phyloP scores from a whole-genome alignment of 495 filamentous ascomycete genomes.

The Penicillium robsamsonii region DNA sequence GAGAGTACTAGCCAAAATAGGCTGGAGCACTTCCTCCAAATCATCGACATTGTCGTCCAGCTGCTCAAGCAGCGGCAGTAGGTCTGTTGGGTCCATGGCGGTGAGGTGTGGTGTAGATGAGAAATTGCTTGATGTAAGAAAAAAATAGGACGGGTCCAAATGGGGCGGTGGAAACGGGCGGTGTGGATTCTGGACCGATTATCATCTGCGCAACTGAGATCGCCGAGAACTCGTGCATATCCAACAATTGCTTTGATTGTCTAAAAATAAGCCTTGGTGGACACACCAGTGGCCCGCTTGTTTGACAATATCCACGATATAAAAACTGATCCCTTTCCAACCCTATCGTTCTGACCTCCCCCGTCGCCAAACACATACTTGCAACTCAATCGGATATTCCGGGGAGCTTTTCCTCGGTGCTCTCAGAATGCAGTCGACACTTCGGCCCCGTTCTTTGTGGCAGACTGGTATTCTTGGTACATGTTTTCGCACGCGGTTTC shows the following conservation, averaged over 20 bases:
- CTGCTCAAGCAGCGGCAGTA: slow-evolving; percentile 59
- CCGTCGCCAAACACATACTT: not conserved
- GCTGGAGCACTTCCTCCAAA: slow-evolving; percentile 68
- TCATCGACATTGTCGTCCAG: slow-evolving; percentile 76
- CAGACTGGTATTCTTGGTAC: slow-evolving; percentile 30
- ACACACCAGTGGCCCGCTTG: not conserved
- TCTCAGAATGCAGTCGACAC: slow-evolving; percentile 40
- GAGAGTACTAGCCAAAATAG: slow-evolving; percentile 62
- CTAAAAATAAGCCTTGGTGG: not conserved
- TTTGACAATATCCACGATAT: not conserved
- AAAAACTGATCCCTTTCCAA: not conserved
- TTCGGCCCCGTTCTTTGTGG: slow-evolving; percentile 39
- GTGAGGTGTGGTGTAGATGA: slow-evolving; percentile 11
- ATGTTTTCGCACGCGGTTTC: slow-evolving; percentile 14
- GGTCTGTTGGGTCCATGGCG: slow-evolving; percentile 42
- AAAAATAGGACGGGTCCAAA: slow-evolving; percentile 25
- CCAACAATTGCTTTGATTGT: slow-evolving; percentile 1
- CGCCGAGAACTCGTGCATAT: not conserved
- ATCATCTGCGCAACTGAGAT: slow-evolving; percentile 20
- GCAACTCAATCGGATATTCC: slow-evolving; percentile 2
- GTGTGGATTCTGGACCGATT: slow-evolving; percentile 17
- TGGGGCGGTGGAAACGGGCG: slow-evolving; percentile 23
- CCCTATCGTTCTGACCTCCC: not conserved
- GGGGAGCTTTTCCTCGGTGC: slow-evolving; percentile 15
- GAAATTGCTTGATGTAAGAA: slow-evolving; percentile 15